Percentiles rank a stretch among this genome's conserved stretches.
Evolutionary conservation across 169 alveolate genomes (phyloP).

Genomic region (Eimeria acervulina): DNA sequence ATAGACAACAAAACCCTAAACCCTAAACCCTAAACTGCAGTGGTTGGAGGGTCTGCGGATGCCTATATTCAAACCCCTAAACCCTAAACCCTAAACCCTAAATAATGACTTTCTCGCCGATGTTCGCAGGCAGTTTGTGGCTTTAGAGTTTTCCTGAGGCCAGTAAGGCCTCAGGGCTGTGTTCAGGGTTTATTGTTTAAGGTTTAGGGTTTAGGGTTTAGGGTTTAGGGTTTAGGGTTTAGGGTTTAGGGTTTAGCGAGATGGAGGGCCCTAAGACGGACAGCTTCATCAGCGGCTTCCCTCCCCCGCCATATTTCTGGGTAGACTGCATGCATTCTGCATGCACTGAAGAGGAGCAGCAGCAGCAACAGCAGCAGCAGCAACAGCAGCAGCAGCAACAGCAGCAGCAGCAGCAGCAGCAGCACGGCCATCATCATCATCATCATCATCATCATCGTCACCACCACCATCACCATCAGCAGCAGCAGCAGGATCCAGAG

Average conservation of each 20-base stretch:
- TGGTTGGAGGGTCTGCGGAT: background rate
- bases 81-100: slow-evolving; percentile 53
- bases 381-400: slow-evolving; percentile 24
- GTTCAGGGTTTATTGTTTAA: background rate
- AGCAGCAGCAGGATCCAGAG: background rate
- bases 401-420: slow-evolving; percentile 30
- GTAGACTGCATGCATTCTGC: slow-evolving; percentile 40
- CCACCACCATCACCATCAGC: background rate
- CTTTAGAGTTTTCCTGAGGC: background rate
- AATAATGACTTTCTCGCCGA: background rate
- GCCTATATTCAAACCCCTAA: slow-evolving; percentile 12
- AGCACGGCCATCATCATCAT: too few relatives aligned
- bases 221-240: slow-evolving; percentile 33
- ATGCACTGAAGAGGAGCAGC: slow-evolving; percentile 1
- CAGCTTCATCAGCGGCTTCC: slow-evolving; percentile 37
- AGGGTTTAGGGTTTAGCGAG: slow-evolving; percentile 24
- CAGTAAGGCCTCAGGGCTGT: background rate
- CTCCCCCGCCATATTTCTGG: slow-evolving; percentile 51
- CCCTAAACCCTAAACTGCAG: background rate
- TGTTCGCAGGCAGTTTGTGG: background rate
- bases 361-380: slow-evolving; percentile 56
- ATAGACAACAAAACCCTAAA: background rate
- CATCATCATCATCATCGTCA: too few relatives aligned
- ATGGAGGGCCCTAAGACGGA: background rate
- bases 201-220: slow-evolving; percentile 2